phyloP scores from a whole-genome alignment of 345 rosid species.

The Dipteronia dyeriana region DNA sequence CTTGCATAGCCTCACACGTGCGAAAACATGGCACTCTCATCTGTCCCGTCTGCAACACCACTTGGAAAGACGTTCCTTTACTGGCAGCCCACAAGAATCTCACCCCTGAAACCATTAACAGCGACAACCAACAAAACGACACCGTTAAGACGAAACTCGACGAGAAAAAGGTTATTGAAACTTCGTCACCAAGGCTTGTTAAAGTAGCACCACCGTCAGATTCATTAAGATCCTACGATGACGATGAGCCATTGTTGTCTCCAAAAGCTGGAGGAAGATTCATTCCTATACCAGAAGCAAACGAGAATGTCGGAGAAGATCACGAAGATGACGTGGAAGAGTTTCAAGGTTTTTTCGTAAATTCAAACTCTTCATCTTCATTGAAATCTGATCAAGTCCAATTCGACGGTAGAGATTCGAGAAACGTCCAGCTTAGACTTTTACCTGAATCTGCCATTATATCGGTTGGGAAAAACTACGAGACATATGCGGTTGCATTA shows the following conservation, averaged over 20 bases:
- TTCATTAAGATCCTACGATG: slow-evolving; percentile 59
- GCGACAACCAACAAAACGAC: slow-evolving; percentile 15
- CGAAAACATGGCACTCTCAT: slow-evolving; percentile 51
- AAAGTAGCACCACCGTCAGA: slow-evolving; percentile 16
- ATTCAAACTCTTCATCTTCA: slow-evolving; percentile 41
- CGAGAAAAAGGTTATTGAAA: slow-evolving; percentile 35
- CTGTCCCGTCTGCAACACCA: slow-evolving; percentile 76
- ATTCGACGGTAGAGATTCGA: slow-evolving; percentile 35
- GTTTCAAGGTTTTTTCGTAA: slow-evolving; percentile 79
- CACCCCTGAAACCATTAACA: neutral
- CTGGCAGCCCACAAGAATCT: slow-evolving; percentile 41
- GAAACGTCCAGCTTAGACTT: slow-evolving; percentile 56
- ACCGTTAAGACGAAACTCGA: slow-evolving; percentile 27
- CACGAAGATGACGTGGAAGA: slow-evolving; percentile 45
- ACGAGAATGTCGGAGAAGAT: slow-evolving; percentile 49
- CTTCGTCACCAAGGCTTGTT: slow-evolving; percentile 42
- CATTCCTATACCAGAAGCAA: slow-evolving; percentile 68
- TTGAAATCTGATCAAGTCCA: slow-evolving; percentile 48
- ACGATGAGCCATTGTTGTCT: slow-evolving; percentile 80
- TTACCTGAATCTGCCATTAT: slow-evolving; percentile 68
- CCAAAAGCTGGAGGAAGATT: slow-evolving; percentile 44
- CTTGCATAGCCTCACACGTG: slow-evolving; percentile 69
- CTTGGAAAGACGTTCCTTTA: slow-evolving; percentile 75
- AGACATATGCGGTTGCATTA: slow-evolving; percentile 64
- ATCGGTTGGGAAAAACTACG: slow-evolving; percentile 56